Evolutionary conservation across 2,329 filamentous ascomycete genomes (phyloP).

Genomic region (Paecilomyces sp.): DNA sequence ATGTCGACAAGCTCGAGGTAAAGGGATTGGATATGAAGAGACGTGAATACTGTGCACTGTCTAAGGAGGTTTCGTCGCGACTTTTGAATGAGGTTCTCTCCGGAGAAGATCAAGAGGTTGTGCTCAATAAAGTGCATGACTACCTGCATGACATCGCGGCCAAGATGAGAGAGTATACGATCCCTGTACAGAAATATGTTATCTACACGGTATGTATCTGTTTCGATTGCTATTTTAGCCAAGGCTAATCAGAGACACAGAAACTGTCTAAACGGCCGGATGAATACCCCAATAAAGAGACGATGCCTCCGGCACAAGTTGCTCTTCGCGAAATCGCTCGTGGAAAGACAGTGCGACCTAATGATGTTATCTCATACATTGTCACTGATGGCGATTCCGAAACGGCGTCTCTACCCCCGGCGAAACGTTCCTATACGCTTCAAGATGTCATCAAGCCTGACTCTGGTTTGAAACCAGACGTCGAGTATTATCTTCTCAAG

Average conservation of each 20-base stretch:
- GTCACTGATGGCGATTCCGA: slow-evolving; percentile 63
- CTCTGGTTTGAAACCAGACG: slow-evolving; percentile 70
- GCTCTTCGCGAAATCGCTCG: slow-evolving; percentile 79
- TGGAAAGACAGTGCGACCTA: slow-evolving; percentile 81
- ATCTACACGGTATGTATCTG: slow-evolving; percentile 64
- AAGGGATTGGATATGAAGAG: slow-evolving; percentile 98
- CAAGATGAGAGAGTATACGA: slow-evolving; percentile 74
- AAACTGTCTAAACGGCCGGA: slow-evolving; percentile 91
- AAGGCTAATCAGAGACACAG: slow-evolving; percentile 22
- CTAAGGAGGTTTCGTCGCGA: slow-evolving; percentile 86
- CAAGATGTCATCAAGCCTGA: slow-evolving; percentile 76
- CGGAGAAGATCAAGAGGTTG: slow-evolving; percentile 81
- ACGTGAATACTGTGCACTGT: slow-evolving; percentile 91
- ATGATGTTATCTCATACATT: slow-evolving; percentile 94
- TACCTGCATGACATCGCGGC: slow-evolving; percentile 76
- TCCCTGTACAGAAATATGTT: slow-evolving; percentile 82
- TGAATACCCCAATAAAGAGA: slow-evolving; percentile 89
- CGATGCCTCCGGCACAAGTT: slow-evolving; percentile 96
- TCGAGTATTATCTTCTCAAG: slow-evolving; percentile 98
- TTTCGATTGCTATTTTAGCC: neutral
- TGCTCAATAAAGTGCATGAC: slow-evolving; percentile 85
- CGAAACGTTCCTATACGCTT: slow-evolving; percentile 82
- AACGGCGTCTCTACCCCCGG: slow-evolving; percentile 56
- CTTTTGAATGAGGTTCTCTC: slow-evolving; percentile 93
- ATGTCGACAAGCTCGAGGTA: slow-evolving; percentile 89